Evolutionary conservation across 257 asterid genomes (phyloP).

Genomic region (Solanum habrochaites): DNA sequence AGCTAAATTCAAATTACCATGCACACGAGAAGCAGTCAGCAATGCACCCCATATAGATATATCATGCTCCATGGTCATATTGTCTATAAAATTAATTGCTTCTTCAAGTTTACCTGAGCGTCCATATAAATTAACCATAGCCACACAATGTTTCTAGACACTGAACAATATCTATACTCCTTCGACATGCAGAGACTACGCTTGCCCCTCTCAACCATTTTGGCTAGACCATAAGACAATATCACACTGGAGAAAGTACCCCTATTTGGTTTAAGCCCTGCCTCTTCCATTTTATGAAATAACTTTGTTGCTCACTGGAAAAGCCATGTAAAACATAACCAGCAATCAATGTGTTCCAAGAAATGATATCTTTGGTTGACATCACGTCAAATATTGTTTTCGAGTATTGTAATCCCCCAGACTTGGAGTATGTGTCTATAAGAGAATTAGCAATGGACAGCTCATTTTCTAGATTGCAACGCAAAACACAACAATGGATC

Average conservation of each 20-base stretch:
- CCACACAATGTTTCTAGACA: slow-evolving; percentile 53
- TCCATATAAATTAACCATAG: slow-evolving; percentile 61
- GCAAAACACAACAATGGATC: slow-evolving; percentile 54
- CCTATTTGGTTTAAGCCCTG: slow-evolving; percentile 42
- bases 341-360: slow-evolving; percentile 69
- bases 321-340: slow-evolving; percentile 56
- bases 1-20: slow-evolving; percentile 50
- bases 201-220: slow-evolving; percentile 51
- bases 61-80: slow-evolving; percentile 37
- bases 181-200: slow-evolving; percentile 30
- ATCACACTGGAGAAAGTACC: slow-evolving; percentile 57
- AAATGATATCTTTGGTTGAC: slow-evolving; percentile 48
- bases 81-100: slow-evolving; percentile 39
- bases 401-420: slow-evolving; percentile 48
- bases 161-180: slow-evolving; percentile 32
- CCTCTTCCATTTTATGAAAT: slow-evolving; percentile 42
- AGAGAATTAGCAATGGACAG: slow-evolving; percentile 56
- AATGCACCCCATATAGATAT: slow-evolving; percentile 52
- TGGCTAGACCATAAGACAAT: slow-evolving; percentile 58
- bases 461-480: slow-evolving; percentile 36
- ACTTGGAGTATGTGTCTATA: slow-evolving; percentile 54
- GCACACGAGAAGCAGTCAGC: slow-evolving; percentile 48
- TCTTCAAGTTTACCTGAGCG: slow-evolving; percentile 66
- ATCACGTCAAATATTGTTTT: slow-evolving; percentile 37
- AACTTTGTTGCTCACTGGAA: slow-evolving; percentile 39